These are phyloP conservation scores for Hevea brasiliensis DNA, from an alignment of 345 rosid genomes.

Conservation along the genomic window DNA sequence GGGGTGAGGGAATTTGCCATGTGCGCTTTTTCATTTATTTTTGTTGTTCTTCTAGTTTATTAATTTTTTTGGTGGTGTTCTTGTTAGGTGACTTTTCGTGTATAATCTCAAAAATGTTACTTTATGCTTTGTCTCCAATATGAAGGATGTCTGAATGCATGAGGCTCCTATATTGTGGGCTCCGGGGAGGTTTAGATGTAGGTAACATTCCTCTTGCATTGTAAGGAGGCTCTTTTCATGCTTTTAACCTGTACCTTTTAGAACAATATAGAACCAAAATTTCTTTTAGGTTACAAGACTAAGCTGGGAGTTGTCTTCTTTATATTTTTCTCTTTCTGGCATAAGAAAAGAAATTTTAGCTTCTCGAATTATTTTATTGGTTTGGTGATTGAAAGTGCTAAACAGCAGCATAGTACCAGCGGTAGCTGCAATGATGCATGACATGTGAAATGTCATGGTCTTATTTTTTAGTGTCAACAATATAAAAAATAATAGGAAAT, in stretches of 20 bases:
- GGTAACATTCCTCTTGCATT: not conserved
- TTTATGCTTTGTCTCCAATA: too few species aligned
- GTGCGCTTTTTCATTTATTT: too few species aligned
- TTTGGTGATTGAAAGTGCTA: not conserved
- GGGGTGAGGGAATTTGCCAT: too few species aligned
- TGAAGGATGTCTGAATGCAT: not conserved
- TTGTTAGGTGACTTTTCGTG: too few species aligned
- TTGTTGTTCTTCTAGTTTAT: too few species aligned
- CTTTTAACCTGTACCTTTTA: not conserved
- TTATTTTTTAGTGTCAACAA: not conserved
- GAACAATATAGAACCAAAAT: not conserved
- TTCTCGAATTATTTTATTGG: not conserved
- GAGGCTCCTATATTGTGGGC: not conserved
- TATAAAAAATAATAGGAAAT: not conserved
- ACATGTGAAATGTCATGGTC: too few species aligned
- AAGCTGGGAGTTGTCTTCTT: too few species aligned
- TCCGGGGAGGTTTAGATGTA: not conserved
- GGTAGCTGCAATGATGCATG: not conserved
- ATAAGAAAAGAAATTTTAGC: too few species aligned
- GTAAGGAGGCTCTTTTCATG: not conserved
- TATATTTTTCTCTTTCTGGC: too few species aligned
- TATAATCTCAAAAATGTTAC: too few species aligned
- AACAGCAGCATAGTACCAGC: not conserved
- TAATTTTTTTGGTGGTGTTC: too few species aligned
- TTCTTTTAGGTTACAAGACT: not conserved